phyloP scores from a whole-genome alignment of 192 early-diverging fungal species.

The Entophlyctis luteolus region DNA sequence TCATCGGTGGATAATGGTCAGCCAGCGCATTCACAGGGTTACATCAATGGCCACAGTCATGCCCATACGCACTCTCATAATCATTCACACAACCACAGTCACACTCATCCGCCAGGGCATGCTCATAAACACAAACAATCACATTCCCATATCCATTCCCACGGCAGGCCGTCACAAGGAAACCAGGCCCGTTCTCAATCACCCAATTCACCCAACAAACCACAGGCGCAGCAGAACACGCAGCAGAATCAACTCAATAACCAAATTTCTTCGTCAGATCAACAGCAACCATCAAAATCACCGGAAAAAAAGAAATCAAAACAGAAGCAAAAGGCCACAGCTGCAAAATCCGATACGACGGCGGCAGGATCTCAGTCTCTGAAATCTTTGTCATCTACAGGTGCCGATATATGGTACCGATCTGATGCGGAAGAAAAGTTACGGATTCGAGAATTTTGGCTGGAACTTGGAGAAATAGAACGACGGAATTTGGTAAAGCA shows the following conservation, averaged over 20 bases:
- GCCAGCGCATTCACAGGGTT: too few relatives aligned
- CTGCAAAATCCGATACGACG: background rate
- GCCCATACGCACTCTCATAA: background rate
- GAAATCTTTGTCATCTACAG: background rate
- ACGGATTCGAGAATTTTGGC: constrained; percentile 81
- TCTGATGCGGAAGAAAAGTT: constrained; percentile 71
- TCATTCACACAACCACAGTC: background rate
- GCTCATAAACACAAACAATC: background rate
- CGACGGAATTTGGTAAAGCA: constrained; percentile 73
- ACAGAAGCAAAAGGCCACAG: background rate
- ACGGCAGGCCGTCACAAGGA: too few relatives aligned
- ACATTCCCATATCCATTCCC: too few relatives aligned
- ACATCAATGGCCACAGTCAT: too few relatives aligned
- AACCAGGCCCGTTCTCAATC: too few relatives aligned
- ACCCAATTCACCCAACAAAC: too few relatives aligned
- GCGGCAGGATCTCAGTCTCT: background rate
- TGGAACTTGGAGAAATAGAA: constrained; percentile 75
- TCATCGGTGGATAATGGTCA: too few relatives aligned
- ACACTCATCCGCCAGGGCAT: background rate
- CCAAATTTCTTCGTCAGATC: too few relatives aligned
- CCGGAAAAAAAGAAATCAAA: background rate
- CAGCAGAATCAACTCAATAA: too few relatives aligned
- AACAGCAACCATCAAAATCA: background rate
- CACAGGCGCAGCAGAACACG: too few relatives aligned
- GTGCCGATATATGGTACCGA: constrained; percentile 57